These are phyloP conservation scores for Colletotrichum godetiae DNA, from an alignment of 2,329 filamentous ascomycete genomes.

Conservation along the genomic window DNA sequence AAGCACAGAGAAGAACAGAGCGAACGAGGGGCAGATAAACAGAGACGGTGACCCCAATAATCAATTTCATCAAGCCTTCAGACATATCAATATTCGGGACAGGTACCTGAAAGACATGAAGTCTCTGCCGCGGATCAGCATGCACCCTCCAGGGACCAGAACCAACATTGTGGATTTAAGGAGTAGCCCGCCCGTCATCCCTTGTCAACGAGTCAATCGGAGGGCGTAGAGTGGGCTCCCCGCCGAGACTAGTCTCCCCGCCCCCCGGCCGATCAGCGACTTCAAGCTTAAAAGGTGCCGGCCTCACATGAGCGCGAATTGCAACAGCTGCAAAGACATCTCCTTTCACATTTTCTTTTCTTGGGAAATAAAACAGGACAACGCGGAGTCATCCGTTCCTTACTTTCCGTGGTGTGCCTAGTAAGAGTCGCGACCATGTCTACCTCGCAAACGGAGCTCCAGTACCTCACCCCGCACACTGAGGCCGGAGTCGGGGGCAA, in stretches of 20 bases:
- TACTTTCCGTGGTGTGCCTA: background rate
- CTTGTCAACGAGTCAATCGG: background rate
- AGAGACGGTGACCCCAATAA: too few relatives aligned
- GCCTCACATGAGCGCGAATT: background rate
- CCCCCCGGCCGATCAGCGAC: background rate
- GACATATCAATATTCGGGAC: too few relatives aligned
- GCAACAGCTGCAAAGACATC: background rate
- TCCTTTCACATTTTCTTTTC: background rate
- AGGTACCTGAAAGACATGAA: too few relatives aligned
- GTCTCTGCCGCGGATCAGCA: background rate
- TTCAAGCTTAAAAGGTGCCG: slow-evolving; percentile 1
- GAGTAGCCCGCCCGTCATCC: background rate
- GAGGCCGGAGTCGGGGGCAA: background rate
- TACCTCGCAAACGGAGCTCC: slow-evolving; percentile 24
- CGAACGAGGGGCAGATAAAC: too few relatives aligned
- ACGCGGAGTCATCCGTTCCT: background rate
- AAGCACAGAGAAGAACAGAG: background rate
- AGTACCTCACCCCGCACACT: background rate
- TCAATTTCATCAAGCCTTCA: too few relatives aligned
- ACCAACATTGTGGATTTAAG: background rate
- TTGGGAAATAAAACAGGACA: background rate
- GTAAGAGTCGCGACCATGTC: background rate
- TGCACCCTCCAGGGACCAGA: background rate
- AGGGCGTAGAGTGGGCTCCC: slow-evolving; percentile 22
- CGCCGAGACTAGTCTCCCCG: background rate